Percentiles rank a stretch among this genome's conserved stretches.
Evolutionary conservation across 2,329 filamentous ascomycete genomes (phyloP).

Genomic region (Talaromyces verruculosus): DNA sequence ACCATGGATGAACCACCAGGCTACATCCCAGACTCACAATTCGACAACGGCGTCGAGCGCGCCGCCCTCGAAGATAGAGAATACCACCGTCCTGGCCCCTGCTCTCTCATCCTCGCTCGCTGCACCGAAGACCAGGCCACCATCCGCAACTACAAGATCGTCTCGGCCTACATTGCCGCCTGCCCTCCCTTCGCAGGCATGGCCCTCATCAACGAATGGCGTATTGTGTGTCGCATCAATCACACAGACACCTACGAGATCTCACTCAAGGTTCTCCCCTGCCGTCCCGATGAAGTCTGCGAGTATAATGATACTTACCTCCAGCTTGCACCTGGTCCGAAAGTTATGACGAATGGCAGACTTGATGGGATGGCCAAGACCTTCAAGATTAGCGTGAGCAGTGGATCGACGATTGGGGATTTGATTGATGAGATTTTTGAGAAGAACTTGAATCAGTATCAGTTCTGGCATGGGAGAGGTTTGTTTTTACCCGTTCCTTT

Average conservation of each 20-base stretch:
- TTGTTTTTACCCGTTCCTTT: background rate
- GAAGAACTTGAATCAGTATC: constrained; percentile 11
- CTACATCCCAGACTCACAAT: background rate
- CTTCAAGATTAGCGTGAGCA: background rate
- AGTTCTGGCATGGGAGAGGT: constrained; percentile 8
- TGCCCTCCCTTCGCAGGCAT: background rate
- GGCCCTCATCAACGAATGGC: constrained; percentile 10
- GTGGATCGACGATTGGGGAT: constrained; percentile 3
- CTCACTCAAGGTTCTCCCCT: background rate
- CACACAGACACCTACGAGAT: background rate
- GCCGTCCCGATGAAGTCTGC: background rate
- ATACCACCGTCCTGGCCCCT: background rate
- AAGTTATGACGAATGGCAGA: background rate
- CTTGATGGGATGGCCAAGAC: constrained; percentile 13
- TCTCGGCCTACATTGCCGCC: constrained; percentile 6
- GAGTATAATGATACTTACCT: constrained; percentile 4
- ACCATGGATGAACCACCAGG: background rate
- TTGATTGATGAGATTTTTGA: constrained; percentile 9
- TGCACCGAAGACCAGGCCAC: background rate
- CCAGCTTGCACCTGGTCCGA: background rate
- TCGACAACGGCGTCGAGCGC: background rate
- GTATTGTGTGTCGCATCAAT: background rate
- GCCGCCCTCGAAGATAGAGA: background rate
- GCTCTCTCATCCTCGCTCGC: background rate
- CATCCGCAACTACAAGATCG: background rate